A percentile compares a stretch with the other conserved stretches of the same genome.
These are phyloP conservation scores for Sporisorium graminicola DNA, from an alignment of 1,284 basidiomycete species.

Conservation along the genomic window DNA sequence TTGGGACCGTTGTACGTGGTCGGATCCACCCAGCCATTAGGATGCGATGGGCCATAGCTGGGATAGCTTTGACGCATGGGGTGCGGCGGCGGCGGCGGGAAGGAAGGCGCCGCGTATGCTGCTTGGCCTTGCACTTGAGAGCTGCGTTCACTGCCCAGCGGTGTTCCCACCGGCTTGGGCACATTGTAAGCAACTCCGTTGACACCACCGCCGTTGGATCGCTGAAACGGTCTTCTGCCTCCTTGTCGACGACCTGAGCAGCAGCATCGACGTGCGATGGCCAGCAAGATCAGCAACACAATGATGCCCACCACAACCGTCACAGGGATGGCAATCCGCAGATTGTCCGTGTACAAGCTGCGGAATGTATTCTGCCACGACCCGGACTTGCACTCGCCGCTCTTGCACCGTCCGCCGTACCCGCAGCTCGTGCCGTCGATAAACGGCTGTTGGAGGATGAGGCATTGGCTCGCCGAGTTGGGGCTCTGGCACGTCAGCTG, in stretches of 20 bases:
- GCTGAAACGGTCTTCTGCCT: slow-evolving; percentile 1
- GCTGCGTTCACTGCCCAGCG: slow-evolving; percentile 15
- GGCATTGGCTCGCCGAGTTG: slow-evolving; percentile 74
- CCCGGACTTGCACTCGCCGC: slow-evolving; percentile 78
- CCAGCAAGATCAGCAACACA: slow-evolving; percentile 47
- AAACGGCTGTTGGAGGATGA: slow-evolving; percentile 81
- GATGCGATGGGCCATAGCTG: slow-evolving; percentile 9
- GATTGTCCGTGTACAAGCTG: slow-evolving; percentile 71
- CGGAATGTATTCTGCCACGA: slow-evolving; percentile 77
- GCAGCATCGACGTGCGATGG: slow-evolving; percentile 49
- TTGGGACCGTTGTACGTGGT: slow-evolving; percentile 28
- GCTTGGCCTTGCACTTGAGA: slow-evolving; percentile 5
- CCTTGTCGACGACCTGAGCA: slow-evolving; percentile 14
- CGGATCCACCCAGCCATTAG: slow-evolving; percentile 40
- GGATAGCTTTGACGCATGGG: slow-evolving; percentile 21
- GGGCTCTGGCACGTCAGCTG: slow-evolving; percentile 86
- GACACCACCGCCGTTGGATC: neutral
- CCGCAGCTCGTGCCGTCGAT: slow-evolving; percentile 89
- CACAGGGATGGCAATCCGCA: slow-evolving; percentile 62
- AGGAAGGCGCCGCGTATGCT: slow-evolving; percentile 13
- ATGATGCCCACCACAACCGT: slow-evolving; percentile 58
- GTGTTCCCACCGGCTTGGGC: slow-evolving; percentile 21
- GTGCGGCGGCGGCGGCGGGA: slow-evolving; percentile 9
- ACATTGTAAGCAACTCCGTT: slow-evolving; percentile 26
- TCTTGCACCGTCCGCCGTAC: slow-evolving; percentile 73